These are phyloP conservation scores for Entomortierella parvispora DNA, from an alignment of 192 early-diverging fungal genomes.

Conservation along the genomic window DNA sequence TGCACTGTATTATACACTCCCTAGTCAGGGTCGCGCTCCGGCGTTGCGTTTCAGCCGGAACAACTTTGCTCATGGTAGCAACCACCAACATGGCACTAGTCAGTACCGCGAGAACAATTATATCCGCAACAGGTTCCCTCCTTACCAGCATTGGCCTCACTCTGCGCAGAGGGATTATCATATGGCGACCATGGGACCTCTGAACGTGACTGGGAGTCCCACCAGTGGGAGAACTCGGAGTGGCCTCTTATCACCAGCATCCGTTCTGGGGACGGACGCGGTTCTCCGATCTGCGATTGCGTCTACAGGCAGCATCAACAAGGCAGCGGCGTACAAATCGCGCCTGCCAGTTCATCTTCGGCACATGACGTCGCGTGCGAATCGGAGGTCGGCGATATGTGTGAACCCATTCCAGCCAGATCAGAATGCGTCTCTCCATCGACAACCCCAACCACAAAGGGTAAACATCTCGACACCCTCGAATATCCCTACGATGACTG, in stretches of 20 bases:
- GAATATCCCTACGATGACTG: too few species aligned
- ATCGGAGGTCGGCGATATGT: conserved; percentile 31
- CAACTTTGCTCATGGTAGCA: neutral
- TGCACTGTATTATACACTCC: conserved; percentile 2
- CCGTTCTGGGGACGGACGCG: neutral
- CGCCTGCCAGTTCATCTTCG: conserved; percentile 42
- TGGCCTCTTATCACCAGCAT: too few species aligned
- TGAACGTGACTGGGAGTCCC: neutral
- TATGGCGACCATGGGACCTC: conserved; percentile 30
- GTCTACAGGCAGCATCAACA: conserved; percentile 21
- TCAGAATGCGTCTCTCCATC: neutral
- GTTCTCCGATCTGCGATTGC: conserved; percentile 20
- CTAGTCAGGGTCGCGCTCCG: neutral
- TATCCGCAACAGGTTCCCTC: conserved; percentile 35
- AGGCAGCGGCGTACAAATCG: conserved; percentile 9
- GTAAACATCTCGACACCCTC: too few species aligned
- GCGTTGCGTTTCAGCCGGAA: neutral
- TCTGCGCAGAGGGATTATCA: conserved; percentile 47
- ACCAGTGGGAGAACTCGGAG: neutral
- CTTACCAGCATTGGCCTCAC: conserved; percentile 32
- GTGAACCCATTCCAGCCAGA: conserved; percentile 8
- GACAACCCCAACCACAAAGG: neutral
- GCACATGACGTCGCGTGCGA: conserved; percentile 40
- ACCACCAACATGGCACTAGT: conserved; percentile 5
- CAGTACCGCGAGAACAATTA: conserved; percentile 27